Evolutionary conservation across 148 eudicot genomes (phyloP), one percentile per base, ranked within the genome.

Genomic region (Silene uniflora): DNA sequence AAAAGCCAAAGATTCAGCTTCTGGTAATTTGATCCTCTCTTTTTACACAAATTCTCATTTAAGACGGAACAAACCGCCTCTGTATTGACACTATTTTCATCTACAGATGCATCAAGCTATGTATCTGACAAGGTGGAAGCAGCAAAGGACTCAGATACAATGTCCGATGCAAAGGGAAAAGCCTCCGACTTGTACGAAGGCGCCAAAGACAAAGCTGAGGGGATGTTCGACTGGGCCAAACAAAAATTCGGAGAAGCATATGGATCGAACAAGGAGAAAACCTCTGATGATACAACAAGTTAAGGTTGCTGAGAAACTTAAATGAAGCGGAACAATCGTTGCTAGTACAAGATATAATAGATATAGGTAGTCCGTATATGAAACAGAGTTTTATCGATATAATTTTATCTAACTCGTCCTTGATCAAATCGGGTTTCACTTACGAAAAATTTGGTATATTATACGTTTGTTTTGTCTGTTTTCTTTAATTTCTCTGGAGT

Each of bases 161-260:
- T 42, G 22, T 25, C 24, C 17, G 68, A 81, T 12, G 42, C 47
- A 11, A 23, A 44, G 63, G 67, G 56, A 13, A 52, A 77, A 75
- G 82, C 84, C 23, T 82, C 80, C 75, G 82, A 62, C 25, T 79
- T 60, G 2, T 84, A 81, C n/a, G 90, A 86, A 67, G 83, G 80
- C 8, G 62, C 76, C 14, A 72, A 54, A 24, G 67, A 66, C 22
- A 52, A 79, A 73, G 82, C 84, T 19, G 83, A 81, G 78, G 82
- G 62, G 32, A 80, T 60, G 2, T 84, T 80, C n/a, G 90, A 86
- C 68, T 82, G 80, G 27, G 62, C 76, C 14, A 72, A 54, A 24
- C 56, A 66, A 1, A 78, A 78, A 58, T 62, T 78, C 7, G 81
- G 75, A 6, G 80, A 85, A 52, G 71, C 86, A 0, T 85, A 77